phyloP scores from a whole-genome alignment of 805 yeast species.

The Blastobotrys chiropterorum region DNA sequence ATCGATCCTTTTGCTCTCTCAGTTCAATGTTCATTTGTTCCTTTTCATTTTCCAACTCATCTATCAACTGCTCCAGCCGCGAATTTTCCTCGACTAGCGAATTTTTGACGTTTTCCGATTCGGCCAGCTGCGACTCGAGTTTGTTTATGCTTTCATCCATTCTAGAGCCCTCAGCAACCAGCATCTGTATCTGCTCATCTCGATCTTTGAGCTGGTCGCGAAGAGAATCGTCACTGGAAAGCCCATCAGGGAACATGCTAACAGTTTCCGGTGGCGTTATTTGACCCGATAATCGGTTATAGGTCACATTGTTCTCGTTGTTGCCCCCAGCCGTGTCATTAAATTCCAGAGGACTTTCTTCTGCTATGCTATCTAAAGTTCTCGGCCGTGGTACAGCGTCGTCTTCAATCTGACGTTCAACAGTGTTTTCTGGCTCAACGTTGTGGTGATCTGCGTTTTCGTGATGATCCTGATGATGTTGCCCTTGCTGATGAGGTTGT shows the following conservation, averaged over 20 bases:
- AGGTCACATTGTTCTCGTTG: neutral
- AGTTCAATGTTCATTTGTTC: constrained; percentile 3
- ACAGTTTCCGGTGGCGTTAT: constrained; percentile 7
- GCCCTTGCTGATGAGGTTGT: neutral
- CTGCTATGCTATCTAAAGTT: constrained; percentile 3
- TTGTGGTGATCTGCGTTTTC: neutral
- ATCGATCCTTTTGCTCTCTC: neutral
- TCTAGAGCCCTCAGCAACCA: constrained; percentile 43
- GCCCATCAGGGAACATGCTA: neutral
- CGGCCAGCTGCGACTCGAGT: constrained; percentile 23
- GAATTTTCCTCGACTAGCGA: constrained; percentile 25
- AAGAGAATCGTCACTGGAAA: constrained; percentile 2
- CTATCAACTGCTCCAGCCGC: constrained; percentile 26
- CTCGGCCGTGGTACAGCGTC: neutral
- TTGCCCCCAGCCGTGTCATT: neutral
- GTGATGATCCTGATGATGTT: neutral
- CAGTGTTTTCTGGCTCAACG: neutral
- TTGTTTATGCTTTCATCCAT: constrained; percentile 37
- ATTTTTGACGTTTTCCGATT: constrained; percentile 23
- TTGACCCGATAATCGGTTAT: neutral
- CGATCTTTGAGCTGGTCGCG: constrained; percentile 16
- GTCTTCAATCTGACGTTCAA: neutral
- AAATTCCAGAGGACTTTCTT: constrained; percentile 1
- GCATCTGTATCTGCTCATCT: constrained; percentile 40
- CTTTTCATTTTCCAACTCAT: constrained; percentile 16